Evolutionary conservation across 768 basidiomycete species (phyloP).

Genomic region (Asterophora lycoperdoides): DNA sequence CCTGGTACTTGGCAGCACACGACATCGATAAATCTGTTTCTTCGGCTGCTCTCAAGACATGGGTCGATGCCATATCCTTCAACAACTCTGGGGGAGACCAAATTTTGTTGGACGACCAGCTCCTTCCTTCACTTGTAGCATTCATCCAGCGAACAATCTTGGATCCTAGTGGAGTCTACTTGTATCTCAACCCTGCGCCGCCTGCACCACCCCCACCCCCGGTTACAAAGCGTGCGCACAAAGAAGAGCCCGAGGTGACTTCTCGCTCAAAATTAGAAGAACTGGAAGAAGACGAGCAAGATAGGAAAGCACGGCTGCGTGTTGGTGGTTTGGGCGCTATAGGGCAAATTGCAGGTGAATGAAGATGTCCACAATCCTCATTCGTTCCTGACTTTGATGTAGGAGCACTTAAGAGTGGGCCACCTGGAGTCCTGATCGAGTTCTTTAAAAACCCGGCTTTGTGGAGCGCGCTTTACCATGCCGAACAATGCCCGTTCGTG

Average conservation of each 20-base stretch:
- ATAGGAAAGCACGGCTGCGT: slow-evolving; percentile 65
- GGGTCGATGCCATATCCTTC: slow-evolving; percentile 39
- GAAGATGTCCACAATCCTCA: neutral
- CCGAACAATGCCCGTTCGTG: slow-evolving; percentile 37
- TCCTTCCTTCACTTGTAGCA: slow-evolving; percentile 35
- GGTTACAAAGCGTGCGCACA: slow-evolving; percentile 28
- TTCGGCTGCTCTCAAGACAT: slow-evolving; percentile 45
- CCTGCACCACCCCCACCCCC: slow-evolving; percentile 32
- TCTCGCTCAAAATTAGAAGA: slow-evolving; percentile 48
- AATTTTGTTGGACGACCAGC: slow-evolving; percentile 29
- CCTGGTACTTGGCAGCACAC: slow-evolving; percentile 69
- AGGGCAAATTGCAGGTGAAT: slow-evolving; percentile 57
- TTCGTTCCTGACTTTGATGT: neutral
- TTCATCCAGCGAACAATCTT: slow-evolving; percentile 56
- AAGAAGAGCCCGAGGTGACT: slow-evolving; percentile 32
- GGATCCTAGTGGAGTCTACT: slow-evolving; percentile 57
- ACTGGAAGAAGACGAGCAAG: slow-evolving; percentile 64
- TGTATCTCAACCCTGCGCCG: slow-evolving; percentile 61
- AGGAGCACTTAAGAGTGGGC: slow-evolving; percentile 16
- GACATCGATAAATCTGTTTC: slow-evolving; percentile 69
- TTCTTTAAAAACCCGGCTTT: slow-evolving; percentile 48
- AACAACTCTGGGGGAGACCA: slow-evolving; percentile 7
- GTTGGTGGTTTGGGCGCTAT: slow-evolving; percentile 65
- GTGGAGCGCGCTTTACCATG: slow-evolving; percentile 57
- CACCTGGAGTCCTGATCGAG: slow-evolving; percentile 29